phyloP scores from a whole-genome alignment of 257 asterid species.

The Solanum ossicruentum region DNA sequence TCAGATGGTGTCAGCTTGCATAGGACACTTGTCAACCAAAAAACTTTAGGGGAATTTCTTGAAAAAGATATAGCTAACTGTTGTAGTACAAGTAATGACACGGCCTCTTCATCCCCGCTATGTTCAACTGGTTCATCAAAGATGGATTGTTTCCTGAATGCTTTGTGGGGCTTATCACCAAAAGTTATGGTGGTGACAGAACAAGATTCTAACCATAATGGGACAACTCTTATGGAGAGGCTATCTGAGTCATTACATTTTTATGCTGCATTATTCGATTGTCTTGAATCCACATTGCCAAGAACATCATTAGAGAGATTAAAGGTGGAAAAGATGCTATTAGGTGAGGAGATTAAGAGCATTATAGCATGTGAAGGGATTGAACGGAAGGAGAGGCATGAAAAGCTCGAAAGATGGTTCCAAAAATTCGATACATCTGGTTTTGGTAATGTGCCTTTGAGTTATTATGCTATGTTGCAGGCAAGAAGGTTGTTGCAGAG shows the following conservation, averaged over 20 bases:
- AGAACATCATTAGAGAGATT: slow-evolving; percentile 61
- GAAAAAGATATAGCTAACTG: slow-evolving; percentile 57
- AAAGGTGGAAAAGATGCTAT: slow-evolving; percentile 73
- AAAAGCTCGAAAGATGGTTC: slow-evolving; percentile 77
- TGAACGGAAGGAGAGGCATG: slow-evolving; percentile 80
- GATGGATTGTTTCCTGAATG: slow-evolving; percentile 46
- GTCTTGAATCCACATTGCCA: slow-evolving; percentile 69
- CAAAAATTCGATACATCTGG: slow-evolving; percentile 58
- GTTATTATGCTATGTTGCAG: slow-evolving; percentile 85
- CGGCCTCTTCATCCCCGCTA: slow-evolving; percentile 57
- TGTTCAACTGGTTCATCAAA: slow-evolving; percentile 21
- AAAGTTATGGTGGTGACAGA: slow-evolving; percentile 82
- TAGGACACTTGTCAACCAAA: slow-evolving; percentile 34
- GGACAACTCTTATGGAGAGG: slow-evolving; percentile 73
- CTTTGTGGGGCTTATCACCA: slow-evolving; percentile 69
- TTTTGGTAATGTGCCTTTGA: slow-evolving; percentile 51
- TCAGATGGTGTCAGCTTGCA: slow-evolving; percentile 26
- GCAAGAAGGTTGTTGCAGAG: slow-evolving; percentile 69
- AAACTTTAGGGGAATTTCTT: slow-evolving; percentile 52
- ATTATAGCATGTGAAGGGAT: slow-evolving; percentile 76
- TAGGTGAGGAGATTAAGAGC: slow-evolving; percentile 86
- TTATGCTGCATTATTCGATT: slow-evolving; percentile 82
- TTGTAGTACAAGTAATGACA: slow-evolving; percentile 48
- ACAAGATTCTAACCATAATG: slow-evolving; percentile 82
- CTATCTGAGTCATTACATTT: slow-evolving; percentile 65